Base-by-base conservation (phyloP, 1,284 basidiomycete genomes). In the Sphaerobolus stellatus region DNA sequence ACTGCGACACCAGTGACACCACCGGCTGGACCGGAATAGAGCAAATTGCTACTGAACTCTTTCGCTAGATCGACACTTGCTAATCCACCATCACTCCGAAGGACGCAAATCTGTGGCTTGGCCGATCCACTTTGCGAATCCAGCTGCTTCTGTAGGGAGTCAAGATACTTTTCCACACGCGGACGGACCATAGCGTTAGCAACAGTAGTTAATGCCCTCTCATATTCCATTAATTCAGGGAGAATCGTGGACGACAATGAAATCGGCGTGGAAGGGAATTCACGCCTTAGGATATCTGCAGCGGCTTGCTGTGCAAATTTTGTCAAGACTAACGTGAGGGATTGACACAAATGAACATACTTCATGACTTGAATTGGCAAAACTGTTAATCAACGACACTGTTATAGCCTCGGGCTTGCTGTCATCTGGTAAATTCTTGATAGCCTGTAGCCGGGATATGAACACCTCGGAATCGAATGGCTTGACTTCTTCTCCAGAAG, bases 181-280 rank as follows among this genome's bases (percentile, higher is more conserved):
- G 68, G 68, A 31, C 64, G 63, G 6, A 69, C 61, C 45, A 66
- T 66, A 6, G 64, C 60, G 50, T 67, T 67, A 18, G 61, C 62
- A 3, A 66, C 66, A 5, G 66, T 66, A 5, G 68, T 69, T 7
- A 69, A 57, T 4, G 68, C 63, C 18, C 68, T 58, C 52, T 69
- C 68, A 38, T 67, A 69, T 52, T 68, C 66, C 58, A 64, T 66
- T 24, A 69, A 52, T 48, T 69, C 68, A 2, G 67, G 65, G 5
- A 68, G 54, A 27, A 69, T 57, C 16, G 63, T 58, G 36, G 58
- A 59, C 14, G 61, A 64, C 4, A 68, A 55, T 2, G 64, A 65
- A n/a, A 69, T 45, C 1, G 67, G 66, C 11, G 66, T 43, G 22
- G 57, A 60, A 0, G 67, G 66, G 27, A 69, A 60, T 25, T 67